Percentiles rank a stretch among this genome's conserved stretches.
phyloP scores from a whole-genome alignment of 768 basidiomycete genomes.

The Termitomyces sp. region DNA sequence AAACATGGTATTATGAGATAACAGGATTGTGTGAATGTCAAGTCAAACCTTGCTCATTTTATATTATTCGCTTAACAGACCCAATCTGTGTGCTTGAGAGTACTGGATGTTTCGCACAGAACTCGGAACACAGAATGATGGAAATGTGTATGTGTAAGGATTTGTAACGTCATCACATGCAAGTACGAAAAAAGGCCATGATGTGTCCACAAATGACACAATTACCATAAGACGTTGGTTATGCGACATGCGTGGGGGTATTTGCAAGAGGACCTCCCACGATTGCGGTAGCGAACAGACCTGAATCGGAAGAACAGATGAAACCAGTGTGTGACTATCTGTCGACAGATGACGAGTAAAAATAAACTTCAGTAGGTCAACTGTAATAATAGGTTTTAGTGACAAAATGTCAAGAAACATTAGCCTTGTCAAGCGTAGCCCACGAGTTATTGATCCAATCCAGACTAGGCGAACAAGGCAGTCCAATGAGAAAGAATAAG shows the following conservation, averaged over 20 bases:
- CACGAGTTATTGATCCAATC: neutral
- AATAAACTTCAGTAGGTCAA: neutral
- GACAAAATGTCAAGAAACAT: neutral
- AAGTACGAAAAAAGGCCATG: neutral
- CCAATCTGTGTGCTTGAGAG: neutral
- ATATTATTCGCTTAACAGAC: neutral
- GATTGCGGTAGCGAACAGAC: neutral
- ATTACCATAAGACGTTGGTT: neutral
- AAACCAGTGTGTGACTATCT: neutral
- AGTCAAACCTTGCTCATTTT: neutral
- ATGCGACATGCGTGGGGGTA: neutral
- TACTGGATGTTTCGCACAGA: neutral
- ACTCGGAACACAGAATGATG: neutral
- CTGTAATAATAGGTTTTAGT: neutral
- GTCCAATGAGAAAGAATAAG: no score
- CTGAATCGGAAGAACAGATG: neutral
- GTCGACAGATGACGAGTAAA: neutral
- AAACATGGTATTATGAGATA: constrained; percentile 2
- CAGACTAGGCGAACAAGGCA: no score
- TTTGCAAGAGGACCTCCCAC: neutral
- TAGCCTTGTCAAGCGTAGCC: neutral
- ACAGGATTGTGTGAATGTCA: neutral
- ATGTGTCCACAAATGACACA: neutral
- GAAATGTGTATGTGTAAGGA: neutral
- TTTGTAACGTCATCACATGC: no score